Percentiles rank a stretch among this genome's conserved stretches.
phyloP scores from a whole-genome alignment of 352 stramenopile species.

The Pythium dissotocum region DNA sequence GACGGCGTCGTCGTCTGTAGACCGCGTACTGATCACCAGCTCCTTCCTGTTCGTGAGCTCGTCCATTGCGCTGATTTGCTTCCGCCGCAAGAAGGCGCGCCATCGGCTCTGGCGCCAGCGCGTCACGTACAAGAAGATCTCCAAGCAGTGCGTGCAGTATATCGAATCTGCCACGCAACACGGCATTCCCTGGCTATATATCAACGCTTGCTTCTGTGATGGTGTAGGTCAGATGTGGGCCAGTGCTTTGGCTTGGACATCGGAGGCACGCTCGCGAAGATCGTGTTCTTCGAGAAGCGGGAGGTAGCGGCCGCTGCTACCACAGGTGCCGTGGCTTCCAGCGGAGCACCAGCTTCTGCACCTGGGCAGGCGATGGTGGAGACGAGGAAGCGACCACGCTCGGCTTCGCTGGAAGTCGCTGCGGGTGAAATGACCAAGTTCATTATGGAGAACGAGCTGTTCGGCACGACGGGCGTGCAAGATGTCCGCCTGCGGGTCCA shows the following conservation, averaged over 20 bases:
- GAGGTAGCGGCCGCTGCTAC: slow-evolving; percentile 17
- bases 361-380: slow-evolving; percentile 13
- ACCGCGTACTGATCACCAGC: slow-evolving; percentile 48
- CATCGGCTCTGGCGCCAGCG: slow-evolving; percentile 70
- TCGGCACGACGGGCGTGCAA: slow-evolving; percentile 83
- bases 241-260: slow-evolving; percentile 87
- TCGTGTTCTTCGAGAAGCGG: slow-evolving; percentile 94
- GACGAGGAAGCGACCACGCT: slow-evolving; percentile 62
- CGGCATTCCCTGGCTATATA: not conserved
- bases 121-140: slow-evolving; percentile 86
- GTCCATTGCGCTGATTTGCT: slow-evolving; percentile 60
- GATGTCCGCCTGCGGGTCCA: slow-evolving; percentile 88
- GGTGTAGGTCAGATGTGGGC: slow-evolving; percentile 73
- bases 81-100: slow-evolving; percentile 65
- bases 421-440: slow-evolving; percentile 87
- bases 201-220: not conserved
- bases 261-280: slow-evolving; percentile 93
- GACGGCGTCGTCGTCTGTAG: slow-evolving; percentile 15
- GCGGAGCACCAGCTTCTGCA: not conserved
- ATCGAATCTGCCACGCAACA: not conserved
- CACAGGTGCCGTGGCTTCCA: not conserved
- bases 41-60: slow-evolving; percentile 79
- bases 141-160: slow-evolving; percentile 53
- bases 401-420: slow-evolving; percentile 74
- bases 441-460: slow-evolving; percentile 75